A percentile compares a stretch with the other conserved stretches of the same genome.
Evolutionary conservation across 2,329 filamentous ascomycete genomes (phyloP).

Genomic region (Ophiostoma triangulosporum): DNA sequence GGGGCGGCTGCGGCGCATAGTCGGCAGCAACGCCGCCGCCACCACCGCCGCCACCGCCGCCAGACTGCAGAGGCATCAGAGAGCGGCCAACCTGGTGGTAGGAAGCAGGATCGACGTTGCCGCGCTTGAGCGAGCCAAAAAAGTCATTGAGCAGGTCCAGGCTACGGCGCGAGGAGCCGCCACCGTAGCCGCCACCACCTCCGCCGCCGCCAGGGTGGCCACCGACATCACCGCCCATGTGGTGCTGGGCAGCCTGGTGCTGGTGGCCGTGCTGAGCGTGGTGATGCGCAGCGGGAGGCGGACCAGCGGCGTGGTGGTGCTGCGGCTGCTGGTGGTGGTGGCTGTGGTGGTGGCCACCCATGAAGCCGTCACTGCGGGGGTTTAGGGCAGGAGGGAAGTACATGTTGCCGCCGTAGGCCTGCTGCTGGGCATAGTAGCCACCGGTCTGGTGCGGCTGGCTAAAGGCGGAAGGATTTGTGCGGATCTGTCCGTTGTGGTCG

Average conservation of each 20-base stretch:
- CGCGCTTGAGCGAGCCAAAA: slow-evolving; percentile 82
- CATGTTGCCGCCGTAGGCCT: slow-evolving; percentile 47
- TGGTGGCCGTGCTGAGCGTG: slow-evolving; percentile 4
- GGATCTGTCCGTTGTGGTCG: slow-evolving; percentile 51
- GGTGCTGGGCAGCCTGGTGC: slow-evolving; percentile 5
- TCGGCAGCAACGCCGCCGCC: slow-evolving; percentile 38
- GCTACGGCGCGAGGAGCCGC: slow-evolving; percentile 52
- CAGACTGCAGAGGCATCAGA: slow-evolving; percentile 63
- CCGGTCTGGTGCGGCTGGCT: slow-evolving; percentile 40
- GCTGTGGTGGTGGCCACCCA: slow-evolving; percentile 26
- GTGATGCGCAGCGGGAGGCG: slow-evolving; percentile 2
- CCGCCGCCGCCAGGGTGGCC: background rate
- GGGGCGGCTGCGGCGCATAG: slow-evolving; percentile 43
- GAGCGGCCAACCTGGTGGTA: slow-evolving; percentile 86
- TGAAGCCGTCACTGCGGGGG: slow-evolving; percentile 41
- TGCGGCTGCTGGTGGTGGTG: slow-evolving; percentile 24
- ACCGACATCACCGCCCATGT: slow-evolving; percentile 1
- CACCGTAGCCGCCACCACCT: background rate
- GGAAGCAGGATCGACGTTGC: slow-evolving; percentile 76
- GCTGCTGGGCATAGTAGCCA: slow-evolving; percentile 47
- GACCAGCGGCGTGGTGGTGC: background rate
- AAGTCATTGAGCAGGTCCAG: slow-evolving; percentile 87
- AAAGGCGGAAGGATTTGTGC: slow-evolving; percentile 40
- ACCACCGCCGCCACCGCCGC: slow-evolving; percentile 25
- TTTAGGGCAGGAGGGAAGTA: slow-evolving; percentile 56